Evolutionary conservation across 1,139 yeast genomes (phyloP).

Genomic region (Arxiozyma slooffiae): DNA sequence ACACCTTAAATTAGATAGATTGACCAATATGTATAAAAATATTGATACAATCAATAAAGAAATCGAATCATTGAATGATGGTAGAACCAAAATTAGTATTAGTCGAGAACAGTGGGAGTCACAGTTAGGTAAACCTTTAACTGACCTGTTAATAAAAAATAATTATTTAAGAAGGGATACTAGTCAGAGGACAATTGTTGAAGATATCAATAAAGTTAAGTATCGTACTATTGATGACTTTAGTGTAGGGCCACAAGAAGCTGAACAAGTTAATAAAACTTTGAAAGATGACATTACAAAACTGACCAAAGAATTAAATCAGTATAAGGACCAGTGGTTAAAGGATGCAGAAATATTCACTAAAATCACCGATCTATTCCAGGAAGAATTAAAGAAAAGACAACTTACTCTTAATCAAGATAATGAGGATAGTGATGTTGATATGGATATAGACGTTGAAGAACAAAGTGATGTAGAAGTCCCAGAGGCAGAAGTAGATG

Average conservation of each 20-base stretch:
- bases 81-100: constrained; percentile 19
- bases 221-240: constrained; percentile 22
- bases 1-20: constrained; percentile 13
- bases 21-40: constrained; percentile 18
- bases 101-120: constrained; percentile 23
- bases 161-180: constrained; percentile 17
- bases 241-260: constrained; percentile 22
- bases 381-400: constrained; percentile 21
- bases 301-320: constrained; percentile 16
- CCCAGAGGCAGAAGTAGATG: constrained; percentile 13
- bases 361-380: constrained; percentile 20
- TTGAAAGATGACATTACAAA: constrained; percentile 24
- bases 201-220: constrained; percentile 13
- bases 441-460: constrained; percentile 15
- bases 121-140: constrained; percentile 19
- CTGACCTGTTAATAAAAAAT: constrained; percentile 16
- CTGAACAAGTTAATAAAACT: constrained; percentile 17
- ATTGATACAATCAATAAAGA: constrained; percentile 21
- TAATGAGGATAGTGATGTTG: constrained; percentile 10
- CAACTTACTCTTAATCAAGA: constrained; percentile 5
- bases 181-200: constrained; percentile 9
- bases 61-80: constrained; percentile 17
- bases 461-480: constrained; percentile 11
- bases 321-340: constrained; percentile 25
- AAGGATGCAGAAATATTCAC: constrained; percentile 26